Percentiles rank a stretch among this genome's conserved stretches.
Evolutionary conservation across 1,139 yeast species (phyloP).

Genomic region (Yamadazyma jaroonii): DNA sequence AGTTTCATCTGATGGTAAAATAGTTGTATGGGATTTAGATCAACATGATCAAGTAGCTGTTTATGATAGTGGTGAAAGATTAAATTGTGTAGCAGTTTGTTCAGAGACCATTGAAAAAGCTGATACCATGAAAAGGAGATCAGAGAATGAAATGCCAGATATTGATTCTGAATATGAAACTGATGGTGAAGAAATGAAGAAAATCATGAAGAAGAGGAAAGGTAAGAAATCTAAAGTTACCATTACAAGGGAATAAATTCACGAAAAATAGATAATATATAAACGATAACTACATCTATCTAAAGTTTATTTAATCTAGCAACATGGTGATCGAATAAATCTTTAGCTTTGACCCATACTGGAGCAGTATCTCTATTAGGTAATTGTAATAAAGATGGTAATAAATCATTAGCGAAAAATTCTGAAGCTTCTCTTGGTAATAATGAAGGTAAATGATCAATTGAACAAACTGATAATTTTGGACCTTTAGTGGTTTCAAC

Average conservation of each 20-base stretch:
- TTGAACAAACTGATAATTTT: constrained; percentile 88
- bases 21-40: constrained; percentile 82
- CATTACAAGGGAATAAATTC: constrained; percentile 50
- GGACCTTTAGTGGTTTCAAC: constrained; percentile 80
- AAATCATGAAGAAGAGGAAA: constrained; percentile 41
- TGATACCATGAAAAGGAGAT: constrained; percentile 68
- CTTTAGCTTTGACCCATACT: constrained; percentile 89
- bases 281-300: neutral
- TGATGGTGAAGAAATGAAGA: constrained; percentile 54
- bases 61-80: constrained; percentile 88
- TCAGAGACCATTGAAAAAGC: constrained; percentile 76
- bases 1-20: constrained; percentile 89
- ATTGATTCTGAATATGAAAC: constrained; percentile 69
- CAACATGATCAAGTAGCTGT: constrained; percentile 80
- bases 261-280: neutral
- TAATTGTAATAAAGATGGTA: constrained; percentile 83
- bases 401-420: constrained; percentile 76
- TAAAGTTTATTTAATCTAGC: constrained; percentile 6
- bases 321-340: constrained; percentile 79
- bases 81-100: constrained; percentile 80
- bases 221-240: constrained; percentile 44
- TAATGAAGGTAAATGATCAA: constrained; percentile 93
- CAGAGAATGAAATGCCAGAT: constrained; percentile 29
- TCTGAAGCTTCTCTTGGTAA: constrained; percentile 97
- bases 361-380: constrained; percentile 80